Evolutionary conservation across 169 alveolate genomes (phyloP).

Genomic region (Cyclospora cayetanensis): DNA sequence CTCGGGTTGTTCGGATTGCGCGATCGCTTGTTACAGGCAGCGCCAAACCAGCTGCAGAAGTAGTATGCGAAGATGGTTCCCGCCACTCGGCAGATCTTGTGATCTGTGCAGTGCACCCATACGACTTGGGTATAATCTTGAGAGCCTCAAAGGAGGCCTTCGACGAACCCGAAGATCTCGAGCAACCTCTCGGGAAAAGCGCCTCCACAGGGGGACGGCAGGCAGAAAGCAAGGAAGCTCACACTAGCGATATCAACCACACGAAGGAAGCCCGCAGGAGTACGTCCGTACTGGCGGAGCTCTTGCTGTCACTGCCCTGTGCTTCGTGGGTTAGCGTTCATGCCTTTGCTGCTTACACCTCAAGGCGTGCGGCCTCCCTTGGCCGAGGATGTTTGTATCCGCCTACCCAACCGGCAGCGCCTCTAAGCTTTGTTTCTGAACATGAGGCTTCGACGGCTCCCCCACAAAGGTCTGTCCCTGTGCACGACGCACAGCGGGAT

Average conservation of each 20-base stretch:
- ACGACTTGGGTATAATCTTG: neutral
- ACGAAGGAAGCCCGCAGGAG: neutral
- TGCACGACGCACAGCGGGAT: no score
- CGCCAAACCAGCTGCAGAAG: neutral
- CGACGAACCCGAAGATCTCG: no score
- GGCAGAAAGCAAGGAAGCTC: no score
- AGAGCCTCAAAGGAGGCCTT: no score
- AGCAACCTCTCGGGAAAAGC: no score
- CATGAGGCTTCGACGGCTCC: no score
- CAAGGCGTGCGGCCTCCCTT: conserved; percentile 19
- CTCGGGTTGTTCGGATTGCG: conserved; percentile 3
- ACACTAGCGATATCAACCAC: neutral
- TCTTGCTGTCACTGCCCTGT: neutral
- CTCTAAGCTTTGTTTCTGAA: no score
- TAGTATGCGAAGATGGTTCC: neutral
- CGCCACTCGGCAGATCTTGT: neutral
- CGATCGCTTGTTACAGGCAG: neutral
- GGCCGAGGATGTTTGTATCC: conserved; percentile 9
- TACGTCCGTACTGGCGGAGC: neutral
- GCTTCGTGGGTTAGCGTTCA: conserved; percentile 38
- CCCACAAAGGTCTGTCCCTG: no score
- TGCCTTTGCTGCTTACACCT: neutral
- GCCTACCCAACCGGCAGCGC: neutral
- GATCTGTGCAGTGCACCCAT: conserved; percentile 23
- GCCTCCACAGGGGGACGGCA: no score